Base-by-base conservation (phyloP, 495 filamentous ascomycete genomes). In the Penicillium verhagenii region DNA sequence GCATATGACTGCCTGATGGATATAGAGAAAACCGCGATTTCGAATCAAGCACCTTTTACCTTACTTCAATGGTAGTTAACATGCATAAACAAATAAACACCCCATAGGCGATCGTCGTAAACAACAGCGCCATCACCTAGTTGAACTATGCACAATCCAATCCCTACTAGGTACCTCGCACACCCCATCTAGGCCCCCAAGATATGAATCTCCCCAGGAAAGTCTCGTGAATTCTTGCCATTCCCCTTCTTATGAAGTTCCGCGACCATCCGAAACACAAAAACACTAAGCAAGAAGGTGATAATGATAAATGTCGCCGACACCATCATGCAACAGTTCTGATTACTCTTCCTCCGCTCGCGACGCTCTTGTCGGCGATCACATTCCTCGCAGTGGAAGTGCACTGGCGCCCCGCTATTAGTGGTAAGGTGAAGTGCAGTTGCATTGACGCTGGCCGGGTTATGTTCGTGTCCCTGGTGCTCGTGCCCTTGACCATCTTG, bases 21-120 rank as follows among this genome's bases (percentile, higher is more conserved):
- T 51, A 50, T 37, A 57, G 45, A 54, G 33, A 47, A 52, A 37
- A 40, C 8, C 24, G 39, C 39, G n/a, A 53, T 43, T 44, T 52
- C 35, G 18, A 42, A 20, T 21, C 38, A 21, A 45, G 23, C 23
- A 39, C n/a, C 19, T 13, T 39, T 39, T 14, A 39, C 7, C 37
- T n/a, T 16, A 39, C 19, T 13, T 39, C n/a, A 6, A 39, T 39
- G n/a, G 6, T 39, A 6, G 10, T 39, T 16, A 13, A 8, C 35
- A 13, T 31, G 28, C 28, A 31, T 6, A 31, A 31, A 31, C 6
- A 31, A 31, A 6, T 31, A 31, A 31, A n/a, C n/a, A n/a, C n/a
- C n/a, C n/a, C n/a, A n/a, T n/a, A n/a, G n/a, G n/a, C n/a, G n/a
- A n/a, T n/a, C n/a, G n/a, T n/a, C n/a, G n/a, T n/a, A n/a, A n/a